phyloP scores from a whole-genome alignment of 139 green algal genomes.

The Chlorella sp. region DNA sequence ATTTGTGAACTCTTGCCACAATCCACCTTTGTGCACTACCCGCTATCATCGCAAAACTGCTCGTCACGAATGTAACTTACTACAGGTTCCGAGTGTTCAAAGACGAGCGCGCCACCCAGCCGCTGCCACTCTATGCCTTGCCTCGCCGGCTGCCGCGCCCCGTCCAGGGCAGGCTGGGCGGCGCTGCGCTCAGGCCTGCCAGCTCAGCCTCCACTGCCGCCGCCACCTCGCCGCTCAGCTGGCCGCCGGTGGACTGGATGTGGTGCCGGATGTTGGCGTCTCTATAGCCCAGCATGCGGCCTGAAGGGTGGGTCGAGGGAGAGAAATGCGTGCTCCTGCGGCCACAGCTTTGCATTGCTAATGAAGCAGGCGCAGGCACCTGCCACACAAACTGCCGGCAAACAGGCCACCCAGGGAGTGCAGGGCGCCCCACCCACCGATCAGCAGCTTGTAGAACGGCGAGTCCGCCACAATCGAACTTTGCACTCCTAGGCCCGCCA shows the following conservation, averaged over 20 bases:
- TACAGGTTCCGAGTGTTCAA: too few relatives aligned
- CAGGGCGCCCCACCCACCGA: background rate
- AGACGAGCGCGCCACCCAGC: background rate
- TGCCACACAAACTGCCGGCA: background rate
- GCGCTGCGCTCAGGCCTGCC: conserved; percentile 46
- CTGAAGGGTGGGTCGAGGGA: background rate
- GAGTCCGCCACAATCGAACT: conserved; percentile 61
- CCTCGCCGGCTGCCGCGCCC: background rate
- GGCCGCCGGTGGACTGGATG: conserved; percentile 44
- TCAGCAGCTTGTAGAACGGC: conserved; percentile 68
- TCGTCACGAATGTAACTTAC: background rate
- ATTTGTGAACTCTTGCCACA: background rate
- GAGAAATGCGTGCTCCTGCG: background rate
- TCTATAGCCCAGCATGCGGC: conserved; percentile 63
- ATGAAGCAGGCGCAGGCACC: background rate
- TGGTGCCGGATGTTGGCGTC: conserved; percentile 60
- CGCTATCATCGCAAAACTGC: too few relatives aligned
- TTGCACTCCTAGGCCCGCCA: conserved; percentile 58
- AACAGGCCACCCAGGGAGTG: background rate
- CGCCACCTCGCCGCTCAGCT: conserved; percentile 39
- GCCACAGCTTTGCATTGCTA: background rate
- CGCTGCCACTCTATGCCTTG: background rate
- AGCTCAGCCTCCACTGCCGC: conserved; percentile 62
- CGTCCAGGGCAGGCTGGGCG: conserved; percentile 56
- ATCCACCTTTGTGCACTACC: background rate